Base-by-base conservation (phyloP, 2,329 filamentous ascomycete species). In the Talaromyces islandicus region DNA sequence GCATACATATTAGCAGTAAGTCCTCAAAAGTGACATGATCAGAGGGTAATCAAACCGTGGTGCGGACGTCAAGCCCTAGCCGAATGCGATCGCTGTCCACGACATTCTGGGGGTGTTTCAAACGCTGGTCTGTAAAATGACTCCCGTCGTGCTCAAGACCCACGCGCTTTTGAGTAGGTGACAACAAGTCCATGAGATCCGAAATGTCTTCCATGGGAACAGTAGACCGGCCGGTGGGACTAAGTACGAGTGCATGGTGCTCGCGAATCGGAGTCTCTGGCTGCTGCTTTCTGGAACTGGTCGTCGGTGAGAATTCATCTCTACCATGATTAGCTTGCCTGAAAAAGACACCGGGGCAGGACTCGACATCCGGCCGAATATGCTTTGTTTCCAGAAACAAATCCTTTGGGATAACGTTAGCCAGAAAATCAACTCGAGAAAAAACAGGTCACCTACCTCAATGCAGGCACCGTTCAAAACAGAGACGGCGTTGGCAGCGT, bases 11-110 rank as follows among this genome's bases (percentile, higher is more conserved):
- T 25, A 62, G 59, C 52, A 19, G 46, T 24, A 27, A 66, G 53
- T 32, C 11, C 19, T 54, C 30, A 58, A 62, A 10, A 30, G 57
- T n/a, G 41, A 21, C 1, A 19, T 12, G 38, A 17, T 7, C 5
- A 46, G 25, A 27, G 9, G 30, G 50, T 38, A 38, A 27, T 76
- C 83, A 74, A 77, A 90, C 88, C 0, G 88, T 92, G 9, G 89
- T 91, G 56, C 89, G 84, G 61, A 91, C 88, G 70, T 92, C 89
- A 52, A 84, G 83, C 10, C 89, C 89, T 17, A 85, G 65, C 25
- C 73, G 72, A 60, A 80, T 79, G n/a, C 75, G 71, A 54, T 75
- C 71, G 25, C 75, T 69, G 62, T 79, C 76, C 38, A 80, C 77
- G 43, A 74, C 68, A 61, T 80, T 79, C 63, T 79, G 77, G 4